Conservation (phyloP, 108 stramenopile genomes). For the Pinguiococcus pyrenoidosus region DNA sequence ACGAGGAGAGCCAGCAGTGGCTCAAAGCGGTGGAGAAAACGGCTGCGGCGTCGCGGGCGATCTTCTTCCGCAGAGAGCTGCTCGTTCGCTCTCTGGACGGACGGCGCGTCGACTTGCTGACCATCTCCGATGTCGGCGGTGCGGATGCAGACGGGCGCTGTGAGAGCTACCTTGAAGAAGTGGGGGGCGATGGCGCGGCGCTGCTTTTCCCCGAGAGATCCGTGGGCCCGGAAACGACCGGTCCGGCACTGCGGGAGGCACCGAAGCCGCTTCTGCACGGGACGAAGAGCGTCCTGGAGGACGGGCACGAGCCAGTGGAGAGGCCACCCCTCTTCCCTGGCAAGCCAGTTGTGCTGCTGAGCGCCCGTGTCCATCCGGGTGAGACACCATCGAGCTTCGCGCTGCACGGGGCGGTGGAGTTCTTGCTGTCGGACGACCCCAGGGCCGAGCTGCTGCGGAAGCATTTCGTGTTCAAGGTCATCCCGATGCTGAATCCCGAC, state of each 20-base stretch:
- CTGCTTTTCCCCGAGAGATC: background rate
- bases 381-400: slow-evolving; percentile 46
- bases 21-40: background rate
- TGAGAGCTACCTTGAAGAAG: background rate
- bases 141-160: background rate
- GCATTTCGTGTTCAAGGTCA: slow-evolving; percentile 36
- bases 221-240: background rate
- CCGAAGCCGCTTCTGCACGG: background rate
- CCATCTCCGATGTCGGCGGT: slow-evolving; percentile 22
- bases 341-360: slow-evolving; percentile 32
- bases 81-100: slow-evolving; percentile 30
- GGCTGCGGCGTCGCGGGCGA: background rate
- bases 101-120: slow-evolving; percentile 40
- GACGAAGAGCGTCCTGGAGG: background rate
- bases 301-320: background rate
- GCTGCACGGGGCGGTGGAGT: slow-evolving; percentile 34
- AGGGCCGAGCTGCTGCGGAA: slow-evolving; percentile 30
- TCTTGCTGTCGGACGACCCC: slow-evolving; percentile 26
- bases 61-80: slow-evolving; percentile 46
- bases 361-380: slow-evolving; percentile 50
- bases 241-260: no score
- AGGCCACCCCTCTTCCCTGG: background rate
- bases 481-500: slow-evolving; percentile 51
- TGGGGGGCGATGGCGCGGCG: background rate
- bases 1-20: slow-evolving; percentile 15